phyloP scores from a whole-genome alignment of 2,329 filamentous ascomycete genomes.

The Botrytis medusae region DNA sequence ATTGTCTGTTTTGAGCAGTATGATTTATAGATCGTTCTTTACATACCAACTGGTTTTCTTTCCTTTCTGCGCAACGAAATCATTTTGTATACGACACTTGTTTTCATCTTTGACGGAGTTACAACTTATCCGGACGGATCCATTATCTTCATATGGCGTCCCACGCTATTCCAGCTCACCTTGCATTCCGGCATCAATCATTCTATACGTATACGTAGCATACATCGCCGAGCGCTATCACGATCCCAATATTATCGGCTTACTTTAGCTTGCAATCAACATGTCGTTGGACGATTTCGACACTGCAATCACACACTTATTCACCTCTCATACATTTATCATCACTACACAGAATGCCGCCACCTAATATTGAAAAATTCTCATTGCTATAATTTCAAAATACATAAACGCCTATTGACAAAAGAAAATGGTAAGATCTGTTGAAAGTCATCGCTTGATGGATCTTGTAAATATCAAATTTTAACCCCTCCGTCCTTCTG shows the following conservation, averaged over 20 bases:
- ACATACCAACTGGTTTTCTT: no score
- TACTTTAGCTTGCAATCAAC: background rate
- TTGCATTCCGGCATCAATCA: conserved; percentile 27
- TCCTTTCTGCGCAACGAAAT: background rate
- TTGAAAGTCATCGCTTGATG: background rate
- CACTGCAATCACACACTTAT: background rate
- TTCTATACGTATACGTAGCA: background rate
- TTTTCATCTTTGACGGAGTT: background rate
- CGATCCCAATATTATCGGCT: background rate
- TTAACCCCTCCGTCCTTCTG: background rate
- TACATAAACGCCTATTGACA: background rate
- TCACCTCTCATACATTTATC: background rate
- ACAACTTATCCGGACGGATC: background rate
- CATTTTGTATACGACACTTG: background rate
- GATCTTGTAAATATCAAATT: background rate
- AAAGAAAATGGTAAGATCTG: background rate
- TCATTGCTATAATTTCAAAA: background rate
- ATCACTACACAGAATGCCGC: background rate
- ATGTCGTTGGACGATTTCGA: background rate
- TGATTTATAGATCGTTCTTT: background rate
- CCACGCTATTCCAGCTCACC: background rate
- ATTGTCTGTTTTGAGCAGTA: background rate
- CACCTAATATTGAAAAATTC: background rate
- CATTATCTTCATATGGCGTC: background rate
- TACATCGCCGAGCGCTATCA: no score